Conservation (phyloP, 2,329 filamentous ascomycete genomes). For the Macrophomina tecta region DNA sequence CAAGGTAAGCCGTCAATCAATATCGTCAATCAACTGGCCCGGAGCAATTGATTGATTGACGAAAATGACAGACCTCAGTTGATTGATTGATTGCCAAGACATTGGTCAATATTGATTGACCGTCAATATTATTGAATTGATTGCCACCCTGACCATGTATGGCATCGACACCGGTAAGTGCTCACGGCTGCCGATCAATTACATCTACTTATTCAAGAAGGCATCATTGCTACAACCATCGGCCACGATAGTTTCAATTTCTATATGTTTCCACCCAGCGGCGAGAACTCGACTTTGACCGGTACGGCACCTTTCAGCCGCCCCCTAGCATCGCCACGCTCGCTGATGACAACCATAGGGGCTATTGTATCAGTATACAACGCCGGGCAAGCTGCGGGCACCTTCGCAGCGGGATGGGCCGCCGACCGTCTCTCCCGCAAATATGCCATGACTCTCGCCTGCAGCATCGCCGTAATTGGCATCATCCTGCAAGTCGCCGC, state of each 20-base stretch:
- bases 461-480: constrained; percentile 1
- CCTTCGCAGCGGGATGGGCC: background rate
- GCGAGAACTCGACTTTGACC: background rate
- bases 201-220: background rate
- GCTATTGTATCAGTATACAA: constrained; percentile 10
- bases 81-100: too few species aligned
- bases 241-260: background rate
- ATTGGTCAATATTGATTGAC: too few species aligned
- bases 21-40: too few species aligned
- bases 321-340: background rate
- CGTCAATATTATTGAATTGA: too few species aligned
- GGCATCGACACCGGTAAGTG: background rate
- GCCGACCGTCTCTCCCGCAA: constrained; percentile 32
- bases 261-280: background rate
- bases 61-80: too few species aligned
- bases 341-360: background rate
- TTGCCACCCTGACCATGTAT: too few species aligned
- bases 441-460: constrained; percentile 28
- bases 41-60: too few species aligned
- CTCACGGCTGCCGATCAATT: background rate
- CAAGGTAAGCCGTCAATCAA: too few species aligned
- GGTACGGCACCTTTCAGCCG: background rate
- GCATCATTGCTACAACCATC: constrained; percentile 5
- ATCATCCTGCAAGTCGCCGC: constrained; percentile 12
- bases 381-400: constrained; percentile 3